phyloP scores from a whole-genome alignment of 129 eudicot genomes.

The Sambucus nigra region DNA sequence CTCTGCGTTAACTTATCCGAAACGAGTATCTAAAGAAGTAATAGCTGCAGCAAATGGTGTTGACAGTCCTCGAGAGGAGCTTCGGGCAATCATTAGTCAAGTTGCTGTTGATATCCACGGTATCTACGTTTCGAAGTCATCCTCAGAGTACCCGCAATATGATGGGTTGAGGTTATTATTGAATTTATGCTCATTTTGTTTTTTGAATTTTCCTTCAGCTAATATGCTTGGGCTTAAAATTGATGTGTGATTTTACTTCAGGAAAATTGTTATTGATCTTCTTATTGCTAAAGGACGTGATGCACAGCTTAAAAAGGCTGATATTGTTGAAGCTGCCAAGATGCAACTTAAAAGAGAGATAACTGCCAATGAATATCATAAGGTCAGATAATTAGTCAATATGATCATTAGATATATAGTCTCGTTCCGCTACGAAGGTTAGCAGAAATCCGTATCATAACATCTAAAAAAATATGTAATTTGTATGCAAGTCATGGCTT shows the following conservation, averaged over 20 bases:
- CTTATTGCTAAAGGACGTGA: slow-evolving; percentile 55
- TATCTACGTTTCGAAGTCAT: slow-evolving; percentile 50
- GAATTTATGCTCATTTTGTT: neutral
- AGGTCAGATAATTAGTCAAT: slow-evolving; percentile 31
- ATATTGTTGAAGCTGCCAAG: slow-evolving; percentile 65
- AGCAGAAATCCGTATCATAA: too few species aligned
- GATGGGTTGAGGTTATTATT: slow-evolving; percentile 55
- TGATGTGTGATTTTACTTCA: slow-evolving; percentile 18
- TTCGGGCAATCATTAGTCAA: slow-evolving; percentile 38
- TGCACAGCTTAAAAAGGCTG: slow-evolving; percentile 71
- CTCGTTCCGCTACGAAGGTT: too few species aligned
- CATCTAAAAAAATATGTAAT: too few species aligned
- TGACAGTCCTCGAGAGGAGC: slow-evolving; percentile 60
- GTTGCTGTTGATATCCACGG: slow-evolving; percentile 71
- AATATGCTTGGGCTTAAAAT: neutral
- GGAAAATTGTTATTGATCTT: slow-evolving; percentile 71
- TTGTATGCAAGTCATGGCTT: too few species aligned
- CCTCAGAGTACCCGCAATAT: slow-evolving; percentile 52
- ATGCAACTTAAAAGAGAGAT: slow-evolving; percentile 45
- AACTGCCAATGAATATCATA: slow-evolving; percentile 36
- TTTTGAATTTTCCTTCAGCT: neutral
- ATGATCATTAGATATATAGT: too few species aligned
- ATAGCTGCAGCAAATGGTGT: slow-evolving; percentile 49
- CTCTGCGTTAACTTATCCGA: slow-evolving; percentile 27
- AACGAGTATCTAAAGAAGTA: slow-evolving; percentile 33